Conservation (phyloP, 2,329 filamentous ascomycete species). For the Hypomyces perniciosus region DNA sequence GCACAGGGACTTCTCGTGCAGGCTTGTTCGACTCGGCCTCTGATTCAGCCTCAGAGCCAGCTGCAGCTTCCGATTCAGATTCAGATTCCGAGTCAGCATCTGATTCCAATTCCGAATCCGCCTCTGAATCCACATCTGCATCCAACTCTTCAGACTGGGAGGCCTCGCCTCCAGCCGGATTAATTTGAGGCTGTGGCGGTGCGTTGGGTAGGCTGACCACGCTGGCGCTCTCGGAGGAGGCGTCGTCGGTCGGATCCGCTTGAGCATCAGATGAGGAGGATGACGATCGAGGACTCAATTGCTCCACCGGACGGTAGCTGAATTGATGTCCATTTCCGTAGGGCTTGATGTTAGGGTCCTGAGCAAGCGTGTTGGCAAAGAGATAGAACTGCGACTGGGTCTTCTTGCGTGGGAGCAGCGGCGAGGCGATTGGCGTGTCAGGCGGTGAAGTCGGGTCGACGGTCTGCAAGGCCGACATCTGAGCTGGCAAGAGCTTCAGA, state of each 20-base stretch:
- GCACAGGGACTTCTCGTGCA: constrained; percentile 13
- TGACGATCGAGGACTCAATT: constrained; percentile 32
- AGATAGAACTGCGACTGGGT: constrained; percentile 28
- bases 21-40: constrained; percentile 17
- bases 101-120: constrained; percentile 19
- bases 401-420: constrained; percentile 29
- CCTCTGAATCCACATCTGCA: constrained; percentile 17
- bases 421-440: constrained; percentile 39
- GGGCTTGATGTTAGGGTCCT: constrained; percentile 38
- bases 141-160: constrained; percentile 14
- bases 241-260: constrained; percentile 22
- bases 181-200: constrained; percentile 14
- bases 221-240: constrained; percentile 23
- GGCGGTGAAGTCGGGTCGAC: constrained; percentile 42
- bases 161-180: constrained; percentile 15
- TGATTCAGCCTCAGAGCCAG: constrained; percentile 5
- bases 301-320: constrained; percentile 33
- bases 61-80: constrained; percentile 1
- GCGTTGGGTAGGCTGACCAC: constrained; percentile 22
- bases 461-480: constrained; percentile 18
- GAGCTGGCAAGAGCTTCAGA: constrained; percentile 30
- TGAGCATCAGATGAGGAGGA: constrained; percentile 20
- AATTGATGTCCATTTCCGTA: constrained; percentile 37
- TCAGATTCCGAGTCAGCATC: constrained; percentile 14
- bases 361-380: constrained; percentile 24